phyloP scores from a whole-genome alignment of 2,329 filamentous ascomycete genomes.

The Aspergillus persii region DNA sequence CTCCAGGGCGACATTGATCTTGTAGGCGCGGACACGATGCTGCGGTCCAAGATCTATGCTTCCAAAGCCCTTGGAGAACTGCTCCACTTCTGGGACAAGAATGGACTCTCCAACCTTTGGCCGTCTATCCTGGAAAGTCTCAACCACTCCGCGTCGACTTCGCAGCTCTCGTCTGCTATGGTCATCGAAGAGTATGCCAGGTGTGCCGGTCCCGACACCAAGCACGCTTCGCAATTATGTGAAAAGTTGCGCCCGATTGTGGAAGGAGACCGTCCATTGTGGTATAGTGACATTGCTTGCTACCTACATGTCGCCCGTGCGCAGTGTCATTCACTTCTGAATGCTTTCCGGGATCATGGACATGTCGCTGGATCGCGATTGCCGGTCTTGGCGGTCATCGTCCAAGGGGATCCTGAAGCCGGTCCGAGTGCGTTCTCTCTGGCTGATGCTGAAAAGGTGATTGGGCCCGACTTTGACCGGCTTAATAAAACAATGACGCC shows the following conservation, averaged over 20 bases:
- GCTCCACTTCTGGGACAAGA: conserved; percentile 70
- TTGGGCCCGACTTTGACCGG: conserved; percentile 80
- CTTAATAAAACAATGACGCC: conserved; percentile 87
- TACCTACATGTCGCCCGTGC: conserved; percentile 86
- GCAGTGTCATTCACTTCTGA: conserved; percentile 85
- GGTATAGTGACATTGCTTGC: conserved; percentile 86
- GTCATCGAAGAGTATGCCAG: conserved; percentile 86
- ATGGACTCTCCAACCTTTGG: conserved; percentile 52
- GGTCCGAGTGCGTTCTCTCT: conserved; percentile 92
- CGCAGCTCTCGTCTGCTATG: conserved; percentile 78
- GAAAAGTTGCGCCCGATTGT: conserved; percentile 70
- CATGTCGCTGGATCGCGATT: conserved; percentile 74
- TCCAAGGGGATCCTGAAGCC: conserved; percentile 88
- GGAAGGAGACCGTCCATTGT: conserved; percentile 74
- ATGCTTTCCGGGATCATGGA: conserved; percentile 87
- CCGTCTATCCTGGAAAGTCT: conserved; percentile 68
- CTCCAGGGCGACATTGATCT: conserved; percentile 95
- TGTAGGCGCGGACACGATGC: conserved; percentile 82
- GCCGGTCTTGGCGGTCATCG: conserved; percentile 80
- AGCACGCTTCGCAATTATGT: conserved; percentile 43
- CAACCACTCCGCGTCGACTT: conserved; percentile 73
- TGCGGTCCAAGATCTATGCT: conserved; percentile 84
- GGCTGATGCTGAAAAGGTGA: conserved; percentile 80
- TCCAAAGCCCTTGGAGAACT: conserved; percentile 82
- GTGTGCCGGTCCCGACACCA: conserved; percentile 35